These are phyloP conservation scores for Solanum chacoense DNA, from an alignment of 305 asterid species.

Conservation along the genomic window DNA sequence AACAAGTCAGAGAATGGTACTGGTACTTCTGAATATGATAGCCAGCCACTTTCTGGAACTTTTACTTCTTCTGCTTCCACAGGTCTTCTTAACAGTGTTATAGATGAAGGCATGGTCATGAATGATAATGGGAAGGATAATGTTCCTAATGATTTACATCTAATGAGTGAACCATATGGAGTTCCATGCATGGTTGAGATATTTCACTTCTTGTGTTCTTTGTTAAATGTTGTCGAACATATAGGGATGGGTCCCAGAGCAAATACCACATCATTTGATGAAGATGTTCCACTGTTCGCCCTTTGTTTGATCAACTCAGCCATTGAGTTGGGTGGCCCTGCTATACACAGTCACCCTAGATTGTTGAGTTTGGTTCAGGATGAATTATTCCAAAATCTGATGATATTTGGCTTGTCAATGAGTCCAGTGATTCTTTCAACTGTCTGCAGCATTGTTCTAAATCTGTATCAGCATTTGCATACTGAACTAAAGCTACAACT, in stretches of 20 bases:
- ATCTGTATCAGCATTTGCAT: constrained; percentile 77
- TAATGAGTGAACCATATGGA: constrained; percentile 86
- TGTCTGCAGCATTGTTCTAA: constrained; percentile 89
- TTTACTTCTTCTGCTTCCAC: constrained; percentile 40
- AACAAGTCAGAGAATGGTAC: constrained; percentile 59
- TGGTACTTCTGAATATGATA: constrained; percentile 50
- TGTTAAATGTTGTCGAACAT: constrained; percentile 77
- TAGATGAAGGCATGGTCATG: constrained; percentile 45
- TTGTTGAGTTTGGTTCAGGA: constrained; percentile 84
- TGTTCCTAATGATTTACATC: constrained; percentile 47
- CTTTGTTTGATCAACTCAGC: constrained; percentile 89
- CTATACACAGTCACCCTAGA: constrained; percentile 66
- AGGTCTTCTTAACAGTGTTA: constrained; percentile 20
- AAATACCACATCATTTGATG: constrained; percentile 80
- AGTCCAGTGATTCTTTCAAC: constrained; percentile 90
- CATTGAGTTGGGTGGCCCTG: constrained; percentile 79
- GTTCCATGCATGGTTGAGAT: constrained; percentile 95
- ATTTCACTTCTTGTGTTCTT: constrained; percentile 87
- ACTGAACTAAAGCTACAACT: constrained; percentile 86
- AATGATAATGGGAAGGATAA: constrained; percentile 67
- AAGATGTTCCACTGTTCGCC: constrained; percentile 86
- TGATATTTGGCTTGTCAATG: constrained; percentile 84
- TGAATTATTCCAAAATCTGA: constrained; percentile 80
- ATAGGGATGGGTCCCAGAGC: constrained; percentile 68
- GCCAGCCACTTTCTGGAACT: constrained; percentile 46